A percentile compares a stretch with the other conserved stretches of the same genome.
Evolutionary conservation across 805 yeast genomes (phyloP).

Genomic region (Candida suzukii): DNA sequence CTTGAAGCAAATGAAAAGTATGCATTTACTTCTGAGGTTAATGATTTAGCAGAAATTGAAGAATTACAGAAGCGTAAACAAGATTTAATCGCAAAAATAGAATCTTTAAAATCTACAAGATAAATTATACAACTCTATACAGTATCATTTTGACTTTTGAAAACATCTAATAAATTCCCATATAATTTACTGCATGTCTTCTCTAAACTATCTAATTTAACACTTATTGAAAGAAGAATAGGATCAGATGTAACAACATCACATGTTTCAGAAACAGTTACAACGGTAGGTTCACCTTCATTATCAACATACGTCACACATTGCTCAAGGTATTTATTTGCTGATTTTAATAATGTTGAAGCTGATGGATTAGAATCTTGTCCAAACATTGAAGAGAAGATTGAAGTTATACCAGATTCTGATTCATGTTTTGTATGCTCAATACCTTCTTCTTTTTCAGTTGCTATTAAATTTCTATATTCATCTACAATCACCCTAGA

Average conservation of each 20-base stretch:
- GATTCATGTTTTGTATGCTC: neutral
- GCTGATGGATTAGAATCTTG: constrained; percentile 21
- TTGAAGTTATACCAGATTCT: constrained; percentile 10
- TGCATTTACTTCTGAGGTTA: neutral
- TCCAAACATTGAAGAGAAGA: constrained; percentile 18
- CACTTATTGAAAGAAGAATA: constrained; percentile 49
- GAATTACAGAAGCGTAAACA: too few species aligned
- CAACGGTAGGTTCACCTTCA: constrained; percentile 34
- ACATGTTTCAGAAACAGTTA: constrained; percentile 50
- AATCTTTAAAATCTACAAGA: too few species aligned
- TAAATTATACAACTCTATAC: neutral
- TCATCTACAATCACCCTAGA: constrained; percentile 32
- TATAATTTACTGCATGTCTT: constrained; percentile 30
- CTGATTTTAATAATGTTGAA: constrained; percentile 26
- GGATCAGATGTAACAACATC: constrained; percentile 67
- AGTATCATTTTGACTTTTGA: neutral
- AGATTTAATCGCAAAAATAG: too few species aligned
- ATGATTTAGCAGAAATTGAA: too few species aligned
- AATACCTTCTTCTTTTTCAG: constrained; percentile 14
- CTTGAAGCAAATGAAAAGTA: neutral
- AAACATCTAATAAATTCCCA: constrained; percentile 13
- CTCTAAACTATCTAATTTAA: constrained; percentile 59
- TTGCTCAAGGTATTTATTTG: constrained; percentile 51
- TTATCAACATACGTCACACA: constrained; percentile 51
- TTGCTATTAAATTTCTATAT: constrained; percentile 27